Conservation (phyloP, 306 rosid genomes). For the Betula pendula region DNA sequence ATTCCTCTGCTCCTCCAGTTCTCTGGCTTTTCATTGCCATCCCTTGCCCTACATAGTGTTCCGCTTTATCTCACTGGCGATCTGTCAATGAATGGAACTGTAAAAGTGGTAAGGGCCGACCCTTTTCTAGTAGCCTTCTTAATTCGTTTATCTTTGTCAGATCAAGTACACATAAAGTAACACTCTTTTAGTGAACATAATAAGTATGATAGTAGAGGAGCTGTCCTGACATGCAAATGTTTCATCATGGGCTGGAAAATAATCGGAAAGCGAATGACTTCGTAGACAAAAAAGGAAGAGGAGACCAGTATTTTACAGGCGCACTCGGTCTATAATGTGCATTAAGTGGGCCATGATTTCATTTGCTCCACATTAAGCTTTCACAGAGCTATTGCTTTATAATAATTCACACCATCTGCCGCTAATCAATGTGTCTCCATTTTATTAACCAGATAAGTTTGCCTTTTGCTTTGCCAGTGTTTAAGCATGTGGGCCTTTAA, state of each 20-base stretch:
- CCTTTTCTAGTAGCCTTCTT: conserved; percentile 29
- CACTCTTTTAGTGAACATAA: conserved; percentile 37
- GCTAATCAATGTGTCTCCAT: conserved; percentile 48
- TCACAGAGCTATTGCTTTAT: conserved; percentile 19
- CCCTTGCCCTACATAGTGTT: neutral
- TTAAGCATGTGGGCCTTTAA: conserved; percentile 28
- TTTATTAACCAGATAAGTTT: conserved; percentile 33
- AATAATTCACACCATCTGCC: conserved; percentile 47
- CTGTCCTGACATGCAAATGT: conserved; percentile 22
- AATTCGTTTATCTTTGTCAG: conserved; percentile 32
- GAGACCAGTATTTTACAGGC: conserved; percentile 23
- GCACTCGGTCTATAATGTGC: conserved; percentile 36
- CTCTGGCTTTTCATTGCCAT: conserved; percentile 1
- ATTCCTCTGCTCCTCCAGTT: conserved; percentile 14
- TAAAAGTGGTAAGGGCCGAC: conserved; percentile 36
- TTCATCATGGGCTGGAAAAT: conserved; percentile 28
- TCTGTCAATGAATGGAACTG: conserved; percentile 41
- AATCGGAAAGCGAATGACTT: conserved; percentile 17
- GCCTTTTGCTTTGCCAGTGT: conserved; percentile 20
- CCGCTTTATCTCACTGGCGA: conserved; percentile 21
- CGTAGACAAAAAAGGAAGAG: neutral
- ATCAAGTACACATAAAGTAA: conserved; percentile 45
- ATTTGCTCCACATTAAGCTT: conserved; percentile 19
- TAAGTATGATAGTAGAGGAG: conserved; percentile 35
- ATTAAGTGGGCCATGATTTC: conserved; percentile 40